Conservation (phyloP, 169 alveolate genomes). For the Cyclospora cayetanensis region DNA sequence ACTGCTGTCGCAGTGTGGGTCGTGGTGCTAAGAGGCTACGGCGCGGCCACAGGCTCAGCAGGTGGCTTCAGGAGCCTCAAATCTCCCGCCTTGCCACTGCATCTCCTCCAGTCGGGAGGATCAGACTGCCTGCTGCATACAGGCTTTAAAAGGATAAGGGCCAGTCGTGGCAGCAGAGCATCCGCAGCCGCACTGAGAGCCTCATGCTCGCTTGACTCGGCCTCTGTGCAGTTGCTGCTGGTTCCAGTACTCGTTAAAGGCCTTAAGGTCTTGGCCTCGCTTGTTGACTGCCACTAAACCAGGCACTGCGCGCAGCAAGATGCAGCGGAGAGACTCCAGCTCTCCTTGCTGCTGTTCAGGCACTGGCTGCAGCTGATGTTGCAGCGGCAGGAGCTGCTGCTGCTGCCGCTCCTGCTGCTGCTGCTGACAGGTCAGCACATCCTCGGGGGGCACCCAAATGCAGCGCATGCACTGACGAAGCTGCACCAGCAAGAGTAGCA, state of each 20-base stretch:
- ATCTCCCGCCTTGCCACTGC: too few species aligned
- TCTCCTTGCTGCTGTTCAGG: conserved; percentile 51
- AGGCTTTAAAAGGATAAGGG: too few species aligned
- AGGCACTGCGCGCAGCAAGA: conserved; percentile 47
- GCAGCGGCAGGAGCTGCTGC: too few species aligned
- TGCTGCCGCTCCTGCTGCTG: conserved; percentile 53
- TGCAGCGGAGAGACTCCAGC: conserved; percentile 28
- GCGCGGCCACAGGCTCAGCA: too few species aligned
- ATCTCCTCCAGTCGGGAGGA: too few species aligned
- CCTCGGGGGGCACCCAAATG: conserved; percentile 65
- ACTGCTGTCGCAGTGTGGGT: too few species aligned
- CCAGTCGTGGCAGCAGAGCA: too few species aligned
- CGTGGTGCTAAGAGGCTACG: too few species aligned
- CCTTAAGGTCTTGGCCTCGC: conserved; percentile 37
- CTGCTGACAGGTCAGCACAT: conserved; percentile 30
- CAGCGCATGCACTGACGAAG: conserved; percentile 44
- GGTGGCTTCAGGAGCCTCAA: too few species aligned
- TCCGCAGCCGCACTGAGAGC: too few species aligned
- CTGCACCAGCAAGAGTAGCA: conserved; percentile 49
- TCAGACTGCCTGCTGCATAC: too few species aligned
- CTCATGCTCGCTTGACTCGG: too few species aligned
- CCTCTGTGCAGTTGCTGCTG: background rate
- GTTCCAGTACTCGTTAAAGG: conserved; percentile 46
- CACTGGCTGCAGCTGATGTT: background rate
- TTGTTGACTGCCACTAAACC: conserved; percentile 33